phyloP scores from a whole-genome alignment of 2,329 filamentous ascomycete species.

The Colletotrichum horii region DNA sequence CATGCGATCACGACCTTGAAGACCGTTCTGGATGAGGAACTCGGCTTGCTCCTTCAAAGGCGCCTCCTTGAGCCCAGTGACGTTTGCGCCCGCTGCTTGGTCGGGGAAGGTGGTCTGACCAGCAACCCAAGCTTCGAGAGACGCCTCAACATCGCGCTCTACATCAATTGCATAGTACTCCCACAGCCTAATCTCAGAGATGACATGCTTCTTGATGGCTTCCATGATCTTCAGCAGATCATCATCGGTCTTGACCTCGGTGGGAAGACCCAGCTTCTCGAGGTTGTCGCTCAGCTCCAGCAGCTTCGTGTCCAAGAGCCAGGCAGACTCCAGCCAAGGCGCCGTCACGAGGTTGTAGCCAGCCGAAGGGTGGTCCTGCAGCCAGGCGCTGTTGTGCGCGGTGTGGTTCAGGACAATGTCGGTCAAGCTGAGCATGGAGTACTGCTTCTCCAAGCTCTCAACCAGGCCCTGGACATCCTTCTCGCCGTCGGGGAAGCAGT shows the following conservation, averaged over 20 bases:
- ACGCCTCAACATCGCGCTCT: constrained; percentile 70
- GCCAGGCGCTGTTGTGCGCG: constrained; percentile 92
- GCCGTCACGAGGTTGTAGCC: constrained; percentile 95
- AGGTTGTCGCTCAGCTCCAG: constrained; percentile 81
- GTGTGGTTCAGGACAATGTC: constrained; percentile 99
- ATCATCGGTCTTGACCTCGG: constrained; percentile 69
- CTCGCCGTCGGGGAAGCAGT: constrained; percentile 84
- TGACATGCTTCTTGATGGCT: constrained; percentile 79
- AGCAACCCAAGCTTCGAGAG: constrained; percentile 73
- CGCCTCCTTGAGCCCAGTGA: constrained; percentile 54
- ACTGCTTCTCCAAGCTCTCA: constrained; percentile 80
- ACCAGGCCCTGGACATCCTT: constrained; percentile 80
- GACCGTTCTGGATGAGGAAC: constrained; percentile 71
- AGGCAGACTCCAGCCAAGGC: constrained; percentile 74
- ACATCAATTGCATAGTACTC: constrained; percentile 91
- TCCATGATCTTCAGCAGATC: constrained; percentile 86
- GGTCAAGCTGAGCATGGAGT: constrained; percentile 85
- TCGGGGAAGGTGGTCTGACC: constrained; percentile 62
- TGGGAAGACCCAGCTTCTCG: constrained; percentile 75
- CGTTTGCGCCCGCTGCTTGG: constrained; percentile 39
- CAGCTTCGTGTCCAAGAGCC: constrained; percentile 64
- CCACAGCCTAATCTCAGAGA: constrained; percentile 83
- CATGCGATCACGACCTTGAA: constrained; percentile 74
- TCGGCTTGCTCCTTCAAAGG: constrained; percentile 57
- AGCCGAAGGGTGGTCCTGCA: constrained; percentile 91